Percentiles rank a stretch among this genome's conserved stretches.
Evolutionary conservation across 768 basidiomycete genomes (phyloP).

Genomic region (Trametes gibbosa): DNA sequence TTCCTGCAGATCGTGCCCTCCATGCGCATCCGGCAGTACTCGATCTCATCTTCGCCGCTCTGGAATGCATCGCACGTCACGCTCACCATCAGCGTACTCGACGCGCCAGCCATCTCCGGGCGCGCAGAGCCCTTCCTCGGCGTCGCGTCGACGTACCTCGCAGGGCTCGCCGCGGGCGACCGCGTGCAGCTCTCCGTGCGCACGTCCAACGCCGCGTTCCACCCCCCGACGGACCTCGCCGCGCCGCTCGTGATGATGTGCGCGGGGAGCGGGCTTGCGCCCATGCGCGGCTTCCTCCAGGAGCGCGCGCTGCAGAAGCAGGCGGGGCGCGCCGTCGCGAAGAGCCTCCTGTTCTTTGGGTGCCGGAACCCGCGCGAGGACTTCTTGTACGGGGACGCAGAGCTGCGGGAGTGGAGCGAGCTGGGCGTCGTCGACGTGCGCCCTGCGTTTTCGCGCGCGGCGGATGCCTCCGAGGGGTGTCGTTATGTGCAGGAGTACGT

Average conservation of each 20-base stretch:
- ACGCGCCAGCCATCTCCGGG: slow-evolving; percentile 36
- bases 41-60: slow-evolving; percentile 51
- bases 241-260: slow-evolving; percentile 45
- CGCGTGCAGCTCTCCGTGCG: slow-evolving; percentile 41
- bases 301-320: slow-evolving; percentile 45
- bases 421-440: slow-evolving; percentile 42
- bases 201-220: slow-evolving; percentile 38
- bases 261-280: slow-evolving; percentile 48
- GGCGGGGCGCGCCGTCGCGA: slow-evolving; percentile 39
- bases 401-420: slow-evolving; percentile 38
- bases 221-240: slow-evolving; percentile 38
- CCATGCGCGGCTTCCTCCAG: slow-evolving; percentile 51
- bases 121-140: slow-evolving; percentile 37
- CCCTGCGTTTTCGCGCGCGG: slow-evolving; percentile 35
- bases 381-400: slow-evolving; percentile 39
- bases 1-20: slow-evolving; percentile 44
- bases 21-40: slow-evolving; percentile 51
- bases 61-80: slow-evolving; percentile 40
- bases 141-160: slow-evolving; percentile 45
- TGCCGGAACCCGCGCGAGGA: slow-evolving; percentile 40
- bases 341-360: slow-evolving; percentile 43
- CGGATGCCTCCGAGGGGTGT: slow-evolving; percentile 17
- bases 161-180: slow-evolving; percentile 35
- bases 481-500: slow-evolving; percentile 21
- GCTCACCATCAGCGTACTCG: slow-evolving; percentile 44